phyloP scores from a whole-genome alignment of 164 flowering plant species.

The Vitis rupestris region DNA sequence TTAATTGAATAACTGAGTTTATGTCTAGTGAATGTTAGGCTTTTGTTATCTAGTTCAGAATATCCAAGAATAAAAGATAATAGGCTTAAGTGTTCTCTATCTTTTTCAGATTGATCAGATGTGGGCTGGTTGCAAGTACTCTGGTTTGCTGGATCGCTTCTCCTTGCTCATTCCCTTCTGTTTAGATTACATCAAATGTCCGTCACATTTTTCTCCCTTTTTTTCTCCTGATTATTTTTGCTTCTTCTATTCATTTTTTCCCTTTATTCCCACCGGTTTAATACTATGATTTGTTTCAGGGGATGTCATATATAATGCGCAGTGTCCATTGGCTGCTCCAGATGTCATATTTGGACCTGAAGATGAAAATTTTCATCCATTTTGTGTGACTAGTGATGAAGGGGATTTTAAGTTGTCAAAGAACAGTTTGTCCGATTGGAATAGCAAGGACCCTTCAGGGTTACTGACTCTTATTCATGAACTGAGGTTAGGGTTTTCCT shows the following conservation, averaged over 20 bases:
- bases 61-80: no score
- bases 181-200: slow-evolving; percentile 67
- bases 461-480: slow-evolving; percentile 60
- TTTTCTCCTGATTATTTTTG: not conserved
- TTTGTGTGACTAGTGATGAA: slow-evolving; percentile 22
- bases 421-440: slow-evolving; percentile 67
- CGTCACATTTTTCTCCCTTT: slow-evolving; percentile 15
- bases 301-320: slow-evolving; percentile 81
- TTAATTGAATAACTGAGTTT: no score
- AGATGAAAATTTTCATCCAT: slow-evolving; percentile 67
- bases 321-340: slow-evolving; percentile 65
- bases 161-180: slow-evolving; percentile 73
- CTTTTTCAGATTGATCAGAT: slow-evolving; percentile 60
- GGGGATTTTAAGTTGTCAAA: slow-evolving; percentile 24
- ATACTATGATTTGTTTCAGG: slow-evolving; percentile 35
- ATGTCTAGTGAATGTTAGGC: no score
- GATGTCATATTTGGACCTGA: slow-evolving; percentile 80
- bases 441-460: slow-evolving; percentile 61
- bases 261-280: not conserved
- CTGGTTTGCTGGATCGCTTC: slow-evolving; percentile 58
- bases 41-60: no score
- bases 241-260: not conserved
- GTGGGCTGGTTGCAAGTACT: slow-evolving; percentile 69
- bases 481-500: slow-evolving; percentile 52
- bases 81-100: no score